These are phyloP conservation scores for Tagetes erecta DNA, from an alignment of 129 eudicot species.

Conservation along the genomic window DNA sequence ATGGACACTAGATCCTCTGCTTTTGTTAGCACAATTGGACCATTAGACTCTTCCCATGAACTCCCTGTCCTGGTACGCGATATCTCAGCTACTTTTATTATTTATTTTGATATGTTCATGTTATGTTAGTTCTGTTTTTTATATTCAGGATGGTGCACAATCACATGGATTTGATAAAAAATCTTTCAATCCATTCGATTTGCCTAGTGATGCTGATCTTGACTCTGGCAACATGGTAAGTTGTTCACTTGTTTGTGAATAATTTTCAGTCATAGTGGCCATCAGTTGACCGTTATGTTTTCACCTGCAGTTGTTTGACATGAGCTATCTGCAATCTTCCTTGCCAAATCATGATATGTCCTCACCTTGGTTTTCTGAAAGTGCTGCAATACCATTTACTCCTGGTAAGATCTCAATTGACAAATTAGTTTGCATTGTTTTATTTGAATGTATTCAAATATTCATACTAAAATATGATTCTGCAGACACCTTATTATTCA, in stretches of 20 bases:
- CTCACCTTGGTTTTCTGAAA: constrained; percentile 65
- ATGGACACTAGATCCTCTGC: constrained; percentile 30
- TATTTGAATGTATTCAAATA: neutral
- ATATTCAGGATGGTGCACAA: constrained; percentile 47
- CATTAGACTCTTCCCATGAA: constrained; percentile 26
- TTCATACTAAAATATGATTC: constrained; percentile 27
- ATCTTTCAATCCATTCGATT: constrained; percentile 84
- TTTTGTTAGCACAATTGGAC: constrained; percentile 30
- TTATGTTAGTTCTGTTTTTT: neutral
- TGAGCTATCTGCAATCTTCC: constrained; percentile 73
- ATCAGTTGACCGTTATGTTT: neutral
- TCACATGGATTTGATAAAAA: constrained; percentile 41
- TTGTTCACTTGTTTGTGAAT: neutral
- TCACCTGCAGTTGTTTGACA: constrained; percentile 69
- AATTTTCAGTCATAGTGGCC: neutral
- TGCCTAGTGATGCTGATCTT: constrained; percentile 54
- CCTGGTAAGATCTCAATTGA: constrained; percentile 29
- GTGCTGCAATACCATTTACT: constrained; percentile 42
- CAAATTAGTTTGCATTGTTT: neutral
- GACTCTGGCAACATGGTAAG: constrained; percentile 66
- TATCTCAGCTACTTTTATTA: constrained; percentile 2
- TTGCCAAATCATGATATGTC: constrained; percentile 52
- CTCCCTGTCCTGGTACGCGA: constrained; percentile 35
- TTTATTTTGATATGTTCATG: neutral
- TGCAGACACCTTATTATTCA: constrained; percentile 61